These are phyloP conservation scores for Lagenidium sp. DNA, from an alignment of 352 stramenopile species.

Conservation along the genomic window DNA sequence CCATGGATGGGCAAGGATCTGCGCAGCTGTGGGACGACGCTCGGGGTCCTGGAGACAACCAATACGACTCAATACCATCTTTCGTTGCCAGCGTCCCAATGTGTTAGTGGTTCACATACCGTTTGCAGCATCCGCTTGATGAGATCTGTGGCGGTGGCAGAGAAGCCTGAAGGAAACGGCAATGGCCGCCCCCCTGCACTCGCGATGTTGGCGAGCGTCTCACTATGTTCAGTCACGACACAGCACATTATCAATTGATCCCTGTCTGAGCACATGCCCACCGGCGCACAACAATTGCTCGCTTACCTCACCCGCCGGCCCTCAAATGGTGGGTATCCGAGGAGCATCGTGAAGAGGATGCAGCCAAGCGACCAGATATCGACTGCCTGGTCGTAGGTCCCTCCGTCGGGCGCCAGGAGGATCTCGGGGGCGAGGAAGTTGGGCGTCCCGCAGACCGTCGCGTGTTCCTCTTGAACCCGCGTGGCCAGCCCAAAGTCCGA, in stretches of 20 bases:
- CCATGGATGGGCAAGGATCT: constrained; percentile 52
- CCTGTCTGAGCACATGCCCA: background rate
- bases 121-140: constrained; percentile 50
- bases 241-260: background rate
- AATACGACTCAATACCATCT: background rate
- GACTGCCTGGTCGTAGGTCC: constrained; percentile 46
- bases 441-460: constrained; percentile 70
- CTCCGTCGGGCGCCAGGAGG: constrained; percentile 17
- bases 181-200: constrained; percentile 32
- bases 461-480: constrained; percentile 27
- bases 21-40: constrained; percentile 28
- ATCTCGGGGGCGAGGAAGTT: constrained; percentile 82
- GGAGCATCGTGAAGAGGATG: constrained; percentile 63
- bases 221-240: constrained; percentile 14
- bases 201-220: constrained; percentile 63
- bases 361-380: constrained; percentile 81
- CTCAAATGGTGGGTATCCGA: constrained; percentile 66
- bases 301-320: constrained; percentile 54
- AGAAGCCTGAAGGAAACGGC: constrained; percentile 43
- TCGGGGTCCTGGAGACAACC: constrained; percentile 20
- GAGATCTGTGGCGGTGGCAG: constrained; percentile 37
- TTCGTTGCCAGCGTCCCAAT: background rate
- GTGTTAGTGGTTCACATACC: constrained; percentile 11
- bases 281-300: background rate
- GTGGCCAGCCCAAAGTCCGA: constrained; percentile 73